Evolutionary conservation across 176 grass and related monocot genomes (phyloP), one percentile per base, ranked within the genome.

Genomic region (Melocanna baccifera): DNA sequence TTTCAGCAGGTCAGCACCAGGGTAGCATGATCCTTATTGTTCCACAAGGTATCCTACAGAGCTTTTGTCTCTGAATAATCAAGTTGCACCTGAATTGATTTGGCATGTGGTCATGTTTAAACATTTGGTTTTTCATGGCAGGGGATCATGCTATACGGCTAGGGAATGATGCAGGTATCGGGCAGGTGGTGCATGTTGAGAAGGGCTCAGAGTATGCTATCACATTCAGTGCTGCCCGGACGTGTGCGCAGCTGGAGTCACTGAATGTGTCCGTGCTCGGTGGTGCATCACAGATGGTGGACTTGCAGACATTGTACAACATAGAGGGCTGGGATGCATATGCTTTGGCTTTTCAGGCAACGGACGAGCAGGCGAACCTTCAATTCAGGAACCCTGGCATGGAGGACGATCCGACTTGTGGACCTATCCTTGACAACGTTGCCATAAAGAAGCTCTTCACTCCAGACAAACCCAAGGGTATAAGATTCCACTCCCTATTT

Each of bases 241-340:
- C 97, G 11, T 99, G 97, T 79, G 97, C 97, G 20, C 97, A 99
- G 79, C 87, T 96, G 67, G 97, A 99, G 83, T 48, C 88, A 7
- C 87, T 99, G 52, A 99, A 99, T 76, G 84, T 99, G 47, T 96
- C 97, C 0, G 91, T 94, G 43, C 58, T 80, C 4, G 87, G 91
- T 53, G 57, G 85, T 18, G 77, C 79, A 28, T 89, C 97, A 22
- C 89, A 91, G 84, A 89, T 81, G 5, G 87, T 99, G 36, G 97
- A 96, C 73, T 69, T 99, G 43, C 97, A 99, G 86, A 99, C 97
- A 67, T 77, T 99, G 78, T 99, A 99, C 88, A 99, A 89, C 70
- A 94, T 99, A 11, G 97, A 99, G 73, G 97, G 97, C 6, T 99
- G 97, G 97, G 97, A 96, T 78, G 87, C 97, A n/a, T 99, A 99